Conservation (phyloP, 1,284 basidiomycete species). For the Heterobasidion occidentale region DNA sequence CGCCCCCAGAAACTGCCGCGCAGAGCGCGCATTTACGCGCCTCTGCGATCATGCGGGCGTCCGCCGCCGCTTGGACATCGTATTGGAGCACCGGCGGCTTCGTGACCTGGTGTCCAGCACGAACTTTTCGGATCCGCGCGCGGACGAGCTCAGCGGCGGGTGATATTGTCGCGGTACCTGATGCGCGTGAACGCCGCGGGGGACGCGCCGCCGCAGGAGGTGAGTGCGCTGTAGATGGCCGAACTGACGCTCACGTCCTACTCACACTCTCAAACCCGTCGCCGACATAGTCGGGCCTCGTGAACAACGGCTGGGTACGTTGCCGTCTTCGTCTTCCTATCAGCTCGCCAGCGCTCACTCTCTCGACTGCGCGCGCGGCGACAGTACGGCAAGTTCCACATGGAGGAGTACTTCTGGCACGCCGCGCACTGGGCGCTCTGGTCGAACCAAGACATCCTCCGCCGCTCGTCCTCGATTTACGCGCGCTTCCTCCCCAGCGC, state of each 20-base stretch:
- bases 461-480: conserved; percentile 36
- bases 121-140: conserved; percentile 39
- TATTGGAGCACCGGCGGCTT: conserved; percentile 47
- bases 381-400: conserved; percentile 48
- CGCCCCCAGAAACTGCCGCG: conserved; percentile 13
- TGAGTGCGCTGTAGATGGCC: conserved; percentile 15
- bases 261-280: not conserved
- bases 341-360: not conserved
- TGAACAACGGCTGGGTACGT: conserved; percentile 52
- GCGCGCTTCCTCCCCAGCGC: conserved; percentile 38
- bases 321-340: not conserved
- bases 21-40: conserved; percentile 7
- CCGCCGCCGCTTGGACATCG: conserved; percentile 31
- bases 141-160: conserved; percentile 50
- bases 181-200: conserved; percentile 55
- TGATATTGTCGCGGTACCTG: conserved; percentile 48
- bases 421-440: conserved; percentile 52
- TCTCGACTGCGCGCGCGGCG: conserved; percentile 2
- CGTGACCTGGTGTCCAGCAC: conserved; percentile 36
- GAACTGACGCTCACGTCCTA: not conserved
- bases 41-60: conserved; percentile 23
- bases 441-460: conserved; percentile 49
- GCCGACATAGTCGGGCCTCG: conserved; percentile 40
- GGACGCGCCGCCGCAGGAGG: conserved; percentile 50
- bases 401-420: conserved; percentile 62